Percentiles rank a stretch among this genome's conserved stretches.
These are phyloP conservation scores for Puya raimondii DNA, from an alignment of 176 grass and related monocot genomes.

Conservation along the genomic window DNA sequence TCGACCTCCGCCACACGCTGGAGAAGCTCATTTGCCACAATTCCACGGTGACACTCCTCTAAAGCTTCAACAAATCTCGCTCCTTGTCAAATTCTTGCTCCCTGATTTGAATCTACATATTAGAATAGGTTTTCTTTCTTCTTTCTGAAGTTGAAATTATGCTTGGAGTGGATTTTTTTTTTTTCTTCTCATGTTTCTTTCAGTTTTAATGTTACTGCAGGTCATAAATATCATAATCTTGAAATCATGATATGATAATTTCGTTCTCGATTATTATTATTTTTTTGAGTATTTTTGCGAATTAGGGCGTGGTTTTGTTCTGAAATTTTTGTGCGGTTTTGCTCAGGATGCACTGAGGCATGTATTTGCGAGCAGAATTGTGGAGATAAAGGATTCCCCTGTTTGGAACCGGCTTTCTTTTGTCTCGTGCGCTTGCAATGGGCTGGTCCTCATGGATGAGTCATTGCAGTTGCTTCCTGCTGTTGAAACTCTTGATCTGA, in stretches of 20 bases:
- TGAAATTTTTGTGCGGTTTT: constrained; percentile 9
- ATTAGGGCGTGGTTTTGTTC: background rate
- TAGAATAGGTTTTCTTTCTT: background rate
- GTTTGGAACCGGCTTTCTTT: constrained; percentile 64
- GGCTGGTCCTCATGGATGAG: constrained; percentile 85
- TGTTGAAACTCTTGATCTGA: constrained; percentile 87
- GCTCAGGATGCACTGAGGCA: constrained; percentile 93
- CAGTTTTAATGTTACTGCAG: no score
- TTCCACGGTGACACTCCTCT: constrained; percentile 55
- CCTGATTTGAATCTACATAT: background rate
- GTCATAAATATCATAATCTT: no score
- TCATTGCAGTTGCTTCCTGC: constrained; percentile 74
- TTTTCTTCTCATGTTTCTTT: no score
- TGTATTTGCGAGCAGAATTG: constrained; percentile 85
- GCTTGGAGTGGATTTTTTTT: no score
- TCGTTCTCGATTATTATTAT: no score
- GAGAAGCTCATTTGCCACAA: constrained; percentile 74
- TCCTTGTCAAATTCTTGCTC: no score
- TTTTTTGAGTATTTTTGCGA: no score
- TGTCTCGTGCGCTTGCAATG: constrained; percentile 87
- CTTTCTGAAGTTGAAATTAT: no score
- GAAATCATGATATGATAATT: no score
- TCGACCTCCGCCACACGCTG: constrained; percentile 77
- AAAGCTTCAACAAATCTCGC: no score
- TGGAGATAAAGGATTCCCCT: constrained; percentile 85